Conservation (phyloP, 768 basidiomycete species). For the Hydnum rufescens region DNA sequence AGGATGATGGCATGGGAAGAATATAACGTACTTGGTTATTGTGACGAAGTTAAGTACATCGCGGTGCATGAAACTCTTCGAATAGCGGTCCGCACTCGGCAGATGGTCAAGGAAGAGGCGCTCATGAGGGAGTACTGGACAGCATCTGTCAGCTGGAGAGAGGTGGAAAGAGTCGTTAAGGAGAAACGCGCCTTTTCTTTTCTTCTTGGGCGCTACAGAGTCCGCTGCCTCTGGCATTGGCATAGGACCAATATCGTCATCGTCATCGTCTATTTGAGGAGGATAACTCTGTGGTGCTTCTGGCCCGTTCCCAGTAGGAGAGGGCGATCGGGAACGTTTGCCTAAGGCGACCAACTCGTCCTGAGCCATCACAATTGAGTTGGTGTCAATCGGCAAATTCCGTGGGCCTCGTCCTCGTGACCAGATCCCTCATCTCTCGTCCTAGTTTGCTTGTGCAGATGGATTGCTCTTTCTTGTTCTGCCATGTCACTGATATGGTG, state of each 20-base stretch:
- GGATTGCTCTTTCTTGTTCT: no score
- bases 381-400: no score
- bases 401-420: no score
- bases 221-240: conserved; percentile 40
- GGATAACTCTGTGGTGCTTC: not conserved
- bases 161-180: conserved; percentile 10
- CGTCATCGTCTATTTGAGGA: conserved; percentile 29
- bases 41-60: conserved; percentile 78
- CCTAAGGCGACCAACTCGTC: not conserved
- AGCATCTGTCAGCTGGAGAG: conserved; percentile 5
- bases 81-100: conserved; percentile 82
- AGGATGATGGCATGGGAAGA: not conserved
- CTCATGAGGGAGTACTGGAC: conserved; percentile 86
- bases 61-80: conserved; percentile 96
- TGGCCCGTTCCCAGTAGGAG: not conserved
- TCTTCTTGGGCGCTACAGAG: conserved; percentile 37
- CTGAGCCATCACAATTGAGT: no score
- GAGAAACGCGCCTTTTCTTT: conserved; percentile 38
- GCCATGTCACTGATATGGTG: no score
- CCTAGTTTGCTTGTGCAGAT: no score
- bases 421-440: no score
- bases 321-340: not conserved
- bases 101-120: conserved; percentile 80
- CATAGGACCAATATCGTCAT: conserved; percentile 80
- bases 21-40: conserved; percentile 56